Conservation (phyloP, 2,329 filamentous ascomycete species). For the Sarocladium brachiariae region DNA sequence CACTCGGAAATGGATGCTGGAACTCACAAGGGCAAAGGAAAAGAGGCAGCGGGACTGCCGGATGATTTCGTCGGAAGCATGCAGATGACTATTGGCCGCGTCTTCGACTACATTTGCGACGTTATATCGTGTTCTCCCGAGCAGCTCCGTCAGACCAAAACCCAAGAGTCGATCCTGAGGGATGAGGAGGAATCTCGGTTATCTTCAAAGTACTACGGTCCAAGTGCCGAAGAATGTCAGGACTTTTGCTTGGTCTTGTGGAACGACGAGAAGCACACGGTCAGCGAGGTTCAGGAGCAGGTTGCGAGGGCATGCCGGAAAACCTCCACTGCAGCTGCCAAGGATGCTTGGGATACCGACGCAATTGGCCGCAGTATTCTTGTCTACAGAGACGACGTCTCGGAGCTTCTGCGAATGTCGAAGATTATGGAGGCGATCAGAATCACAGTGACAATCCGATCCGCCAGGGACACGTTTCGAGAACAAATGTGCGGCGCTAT, state of each 20-base stretch:
- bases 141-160: slow-evolving; percentile 81
- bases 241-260: slow-evolving; percentile 85
- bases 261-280: slow-evolving; percentile 99
- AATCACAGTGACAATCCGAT: slow-evolving; percentile 90
- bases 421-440: slow-evolving; percentile 91
- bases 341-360: slow-evolving; percentile 82
- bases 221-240: slow-evolving; percentile 31
- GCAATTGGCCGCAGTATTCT: slow-evolving; percentile 81
- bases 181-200: slow-evolving; percentile 79
- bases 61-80: slow-evolving; percentile 71
- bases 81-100: slow-evolving; percentile 75
- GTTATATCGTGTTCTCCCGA: slow-evolving; percentile 97
- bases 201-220: slow-evolving; percentile 63
- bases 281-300: slow-evolving; percentile 83
- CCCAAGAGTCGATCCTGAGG: slow-evolving; percentile 67
- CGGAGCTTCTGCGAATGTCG: slow-evolving; percentile 68
- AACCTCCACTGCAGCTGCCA: slow-evolving; percentile 58
- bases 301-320: slow-evolving; percentile 83
- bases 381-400: slow-evolving; percentile 65
- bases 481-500: slow-evolving; percentile 99
- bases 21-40: slow-evolving; percentile 54
- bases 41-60: slow-evolving; percentile 55
- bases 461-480: slow-evolving; percentile 87
- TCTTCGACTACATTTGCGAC: slow-evolving; percentile 93
- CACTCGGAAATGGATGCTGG: slow-evolving; percentile 59